Percentiles rank a stretch among this genome's conserved stretches.
Conservation (phyloP, 1,139 yeast species). For the Taphrina deformans region DNA sequence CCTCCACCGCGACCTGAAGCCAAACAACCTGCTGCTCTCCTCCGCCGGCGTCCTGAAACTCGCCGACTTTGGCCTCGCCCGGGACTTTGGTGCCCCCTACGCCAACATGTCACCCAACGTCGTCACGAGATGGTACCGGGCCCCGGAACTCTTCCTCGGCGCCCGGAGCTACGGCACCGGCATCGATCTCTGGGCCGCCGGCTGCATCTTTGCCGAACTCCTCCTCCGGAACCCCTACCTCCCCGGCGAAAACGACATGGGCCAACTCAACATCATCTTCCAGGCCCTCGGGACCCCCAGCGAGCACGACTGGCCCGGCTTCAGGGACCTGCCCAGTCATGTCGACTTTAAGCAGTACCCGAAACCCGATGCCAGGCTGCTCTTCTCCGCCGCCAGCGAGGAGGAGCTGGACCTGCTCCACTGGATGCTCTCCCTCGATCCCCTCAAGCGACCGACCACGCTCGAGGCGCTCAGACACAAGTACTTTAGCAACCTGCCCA, state of each 20-base stretch:
- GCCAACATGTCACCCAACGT: slow-evolving; percentile 59
- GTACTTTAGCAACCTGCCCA: slow-evolving; percentile 30
- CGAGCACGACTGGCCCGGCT: slow-evolving; percentile 89
- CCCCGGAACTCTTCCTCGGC: slow-evolving; percentile 88
- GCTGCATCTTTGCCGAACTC: slow-evolving; percentile 91
- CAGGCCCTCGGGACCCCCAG: slow-evolving; percentile 96
- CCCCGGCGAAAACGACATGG: slow-evolving; percentile 87
- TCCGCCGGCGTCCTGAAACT: slow-evolving; percentile 87
- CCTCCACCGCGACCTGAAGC: slow-evolving; percentile 65
- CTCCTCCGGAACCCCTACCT: slow-evolving; percentile 93
- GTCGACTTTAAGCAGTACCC: slow-evolving; percentile 31
- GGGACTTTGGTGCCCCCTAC: slow-evolving; percentile 41
- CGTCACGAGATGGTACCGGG: slow-evolving; percentile 95
- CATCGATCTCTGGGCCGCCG: slow-evolving; percentile 91
- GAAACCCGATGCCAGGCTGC: slow-evolving; percentile 36
- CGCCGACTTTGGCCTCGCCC: slow-evolving; percentile 64
- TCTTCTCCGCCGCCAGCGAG: slow-evolving; percentile 35
- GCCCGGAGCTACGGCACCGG: slow-evolving; percentile 86
- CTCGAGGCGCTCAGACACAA: slow-evolving; percentile 30
- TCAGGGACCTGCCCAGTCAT: slow-evolving; percentile 72
- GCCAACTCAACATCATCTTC: slow-evolving; percentile 87
- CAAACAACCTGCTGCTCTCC: slow-evolving; percentile 84
- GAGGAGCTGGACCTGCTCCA: slow-evolving; percentile 23
- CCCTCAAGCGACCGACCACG: slow-evolving; percentile 34
- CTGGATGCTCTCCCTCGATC: slow-evolving; percentile 31